These are phyloP conservation scores for Wickerhamiella cacticola DNA, from an alignment of 805 yeast species.

Conservation along the genomic window DNA sequence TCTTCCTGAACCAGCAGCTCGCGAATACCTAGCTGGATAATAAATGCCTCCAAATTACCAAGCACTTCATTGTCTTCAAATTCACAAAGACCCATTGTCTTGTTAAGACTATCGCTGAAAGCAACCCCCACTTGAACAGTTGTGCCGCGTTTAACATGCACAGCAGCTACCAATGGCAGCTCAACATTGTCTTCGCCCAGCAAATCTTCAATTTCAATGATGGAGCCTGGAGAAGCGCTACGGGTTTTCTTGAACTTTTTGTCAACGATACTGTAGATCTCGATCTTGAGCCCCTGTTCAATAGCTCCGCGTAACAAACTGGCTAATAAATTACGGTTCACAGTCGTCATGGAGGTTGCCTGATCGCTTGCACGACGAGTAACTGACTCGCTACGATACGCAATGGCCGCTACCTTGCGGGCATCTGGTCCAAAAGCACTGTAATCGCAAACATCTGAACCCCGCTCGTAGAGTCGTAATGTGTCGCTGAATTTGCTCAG, in stretches of 20 bases:
- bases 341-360: conserved; percentile 38
- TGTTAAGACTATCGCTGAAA: conserved; percentile 60
- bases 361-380: conserved; percentile 38
- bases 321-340: conserved; percentile 62
- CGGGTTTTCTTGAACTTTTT: conserved; percentile 31
- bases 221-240: conserved; percentile 83
- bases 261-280: conserved; percentile 46
- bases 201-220: conserved; percentile 64
- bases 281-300: conserved; percentile 63
- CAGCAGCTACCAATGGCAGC: conserved; percentile 44
- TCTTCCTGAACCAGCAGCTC: conserved; percentile 53
- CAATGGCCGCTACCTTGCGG: conserved; percentile 61
- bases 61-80: conserved; percentile 79
- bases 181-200: conserved; percentile 36
- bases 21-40: conserved; percentile 80
- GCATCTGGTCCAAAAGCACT: conserved; percentile 70
- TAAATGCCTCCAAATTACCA: conserved; percentile 71
- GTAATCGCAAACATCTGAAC: conserved; percentile 48
- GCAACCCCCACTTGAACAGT: conserved; percentile 59
- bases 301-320: conserved; percentile 54
- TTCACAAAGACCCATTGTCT: conserved; percentile 59
- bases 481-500: conserved; percentile 16
- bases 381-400: conserved; percentile 75
- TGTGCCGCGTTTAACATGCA: conserved; percentile 34
- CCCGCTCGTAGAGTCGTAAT: conserved; percentile 65